These are phyloP conservation scores for sweet orange (Citrus sinensis) DNA, from an alignment of 345 rosid genomes.

Conservation along the genomic window DVS_A1.0 CM039165.1:38316501-38317000, in stretches of 20 bases:
- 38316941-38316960: not conserved
- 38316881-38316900: not conserved
- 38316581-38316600: not conserved
- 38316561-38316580: not conserved
- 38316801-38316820: not conserved
- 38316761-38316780: not conserved
- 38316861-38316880: not conserved
- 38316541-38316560: not conserved
- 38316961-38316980: not conserved
- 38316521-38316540: not conserved
- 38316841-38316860: not conserved
- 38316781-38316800: not conserved
- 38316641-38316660: not conserved
- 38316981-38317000: not conserved
- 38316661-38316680: not conserved
- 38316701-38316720: not conserved
- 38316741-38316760: not conserved
- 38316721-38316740: not conserved
- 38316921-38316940: no score
- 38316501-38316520: not conserved
- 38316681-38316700: not conserved
- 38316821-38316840: not conserved
- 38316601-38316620: not conserved
- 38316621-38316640: not conserved
- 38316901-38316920: no score